A percentile compares a stretch with the other conserved stretches of the same genome.
Evolutionary conservation across 164 flowering plant genomes (phyloP).

Genomic region (Magnolia changhungtana): DNA sequence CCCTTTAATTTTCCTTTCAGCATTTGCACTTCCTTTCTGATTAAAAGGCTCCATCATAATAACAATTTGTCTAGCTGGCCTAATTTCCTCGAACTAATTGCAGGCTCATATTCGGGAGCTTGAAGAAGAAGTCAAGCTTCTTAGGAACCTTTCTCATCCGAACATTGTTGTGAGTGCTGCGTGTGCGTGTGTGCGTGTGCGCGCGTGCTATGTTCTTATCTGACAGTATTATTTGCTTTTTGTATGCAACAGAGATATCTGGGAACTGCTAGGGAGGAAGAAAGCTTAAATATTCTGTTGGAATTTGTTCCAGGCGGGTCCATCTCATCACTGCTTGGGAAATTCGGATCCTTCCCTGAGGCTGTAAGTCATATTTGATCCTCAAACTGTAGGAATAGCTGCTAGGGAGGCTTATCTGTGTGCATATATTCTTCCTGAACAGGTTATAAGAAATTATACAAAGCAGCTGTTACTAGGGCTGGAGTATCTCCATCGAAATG

Average conservation of each 20-base stretch:
- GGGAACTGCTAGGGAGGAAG: slow-evolving; percentile 93
- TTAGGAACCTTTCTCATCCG: slow-evolving; percentile 83
- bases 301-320: slow-evolving; percentile 99
- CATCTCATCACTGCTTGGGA: slow-evolving; percentile 88
- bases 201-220: slow-evolving; percentile 3
- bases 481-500: slow-evolving; percentile 85
- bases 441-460: slow-evolving; percentile 90
- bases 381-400: background rate
- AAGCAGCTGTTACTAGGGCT: slow-evolving; percentile 83
- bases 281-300: slow-evolving; percentile 73
- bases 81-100: slow-evolving; percentile 8
- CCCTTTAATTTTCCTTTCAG: background rate
- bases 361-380: slow-evolving; percentile 51
- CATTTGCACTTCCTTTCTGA: background rate
- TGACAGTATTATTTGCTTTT: slow-evolving; percentile 2
- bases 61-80: background rate
- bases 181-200: background rate
- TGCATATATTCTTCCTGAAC: slow-evolving; percentile 13
- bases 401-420: background rate
- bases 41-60: background rate
- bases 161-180: slow-evolving; percentile 81
- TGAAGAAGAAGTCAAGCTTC: slow-evolving; percentile 95
- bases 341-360: slow-evolving; percentile 95
- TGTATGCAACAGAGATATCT: slow-evolving; percentile 67
- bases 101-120: slow-evolving; percentile 88